Base-by-base conservation (phyloP, 2,329 filamentous ascomycete genomes). In the Aspergillus viridinutans region DNA sequence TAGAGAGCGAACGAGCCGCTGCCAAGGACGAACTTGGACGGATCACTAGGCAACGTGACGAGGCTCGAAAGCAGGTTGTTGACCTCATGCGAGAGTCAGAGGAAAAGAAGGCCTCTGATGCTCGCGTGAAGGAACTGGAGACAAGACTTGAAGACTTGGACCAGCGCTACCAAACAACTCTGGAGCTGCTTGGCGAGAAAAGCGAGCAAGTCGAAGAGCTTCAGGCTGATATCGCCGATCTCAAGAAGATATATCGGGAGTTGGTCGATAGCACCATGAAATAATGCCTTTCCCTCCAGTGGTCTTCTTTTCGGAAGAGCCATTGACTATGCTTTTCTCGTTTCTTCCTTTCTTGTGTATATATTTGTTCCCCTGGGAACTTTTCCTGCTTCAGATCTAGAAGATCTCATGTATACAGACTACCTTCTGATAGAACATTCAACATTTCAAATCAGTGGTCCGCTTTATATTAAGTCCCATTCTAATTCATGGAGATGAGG, bases 171-270 rank as follows among this genome's bases (percentile, higher is more conserved):
- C 87, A 96, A 71, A 94, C 92, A 14, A 95, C 91, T 58, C 80
- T 99, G 53, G 92, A 97, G 77, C 88, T 97, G 85, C 77, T 99
- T 56, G 94, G 94, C 1, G 94, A 99, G 83, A 96, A 96, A 83
- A 96, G 91, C 73, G 94, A 99, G 80, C 79, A 89, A 69, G 92
- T 96, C 2, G 92, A 96, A 69, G 94, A 99, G 80, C 78, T 99
- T 64, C 86, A 83, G 73, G 88, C 89, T 12, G 94, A 97, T 79
- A 89, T 99, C 53, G 81, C 86, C 63, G 94, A 99, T 79, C 82
- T 99, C 72, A 99, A 99, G 80, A 88, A 87, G 69, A 96, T 99
- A 83, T 97, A 97, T 78, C 85, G 91, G 63, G 93, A 97, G 71
- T 76, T 99, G 72, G 89, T 96, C 50, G 90, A 96, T 76, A 85